Conservation (phyloP, 1,139 yeast genomes). For the Suhomyces ambrosiae region DNA sequence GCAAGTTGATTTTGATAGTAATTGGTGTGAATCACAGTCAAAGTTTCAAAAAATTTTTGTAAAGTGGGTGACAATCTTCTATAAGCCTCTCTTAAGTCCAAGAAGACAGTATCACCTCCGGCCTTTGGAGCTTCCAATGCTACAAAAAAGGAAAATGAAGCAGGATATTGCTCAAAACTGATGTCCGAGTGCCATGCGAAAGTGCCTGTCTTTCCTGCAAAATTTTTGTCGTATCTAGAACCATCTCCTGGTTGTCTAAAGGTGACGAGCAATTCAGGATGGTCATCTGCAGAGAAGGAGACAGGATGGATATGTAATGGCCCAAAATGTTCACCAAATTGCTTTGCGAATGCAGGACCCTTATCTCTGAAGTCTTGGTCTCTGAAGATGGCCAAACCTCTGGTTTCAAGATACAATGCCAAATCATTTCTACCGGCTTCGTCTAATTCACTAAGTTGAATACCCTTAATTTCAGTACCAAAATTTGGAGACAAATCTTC, state of each 20-base stretch:
- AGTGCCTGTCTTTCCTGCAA: constrained; percentile 20
- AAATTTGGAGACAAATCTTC: constrained; percentile 34
- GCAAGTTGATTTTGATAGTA: constrained; percentile 26
- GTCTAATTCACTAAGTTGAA: constrained; percentile 34
- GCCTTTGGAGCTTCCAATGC: constrained; percentile 35
- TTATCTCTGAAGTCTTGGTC: constrained; percentile 36
- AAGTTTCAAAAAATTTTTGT: constrained; percentile 30
- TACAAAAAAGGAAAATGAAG: constrained; percentile 34
- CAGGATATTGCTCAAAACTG: constrained; percentile 34
- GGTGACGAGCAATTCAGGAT: constrained; percentile 34
- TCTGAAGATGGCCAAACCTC: constrained; percentile 35
- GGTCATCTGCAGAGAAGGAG: constrained; percentile 26
- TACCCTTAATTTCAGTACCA: constrained; percentile 35
- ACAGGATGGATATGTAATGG: constrained; percentile 38
- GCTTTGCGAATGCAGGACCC: constrained; percentile 31
- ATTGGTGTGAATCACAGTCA: constrained; percentile 30
- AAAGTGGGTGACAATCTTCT: constrained; percentile 33
- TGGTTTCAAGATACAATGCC: constrained; percentile 33
- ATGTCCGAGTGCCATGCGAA: constrained; percentile 36
- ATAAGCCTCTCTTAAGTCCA: constrained; percentile 36
- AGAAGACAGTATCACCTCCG: constrained; percentile 39
- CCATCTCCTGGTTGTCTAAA: constrained; percentile 33
- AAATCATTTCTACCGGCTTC: constrained; percentile 37
- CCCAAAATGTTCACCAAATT: constrained; percentile 35
- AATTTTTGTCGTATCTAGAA: constrained; percentile 24